These are phyloP conservation scores for Chlorella vulgaris DNA, from an alignment of 139 green algal genomes.

Conservation along the genomic window DNA sequence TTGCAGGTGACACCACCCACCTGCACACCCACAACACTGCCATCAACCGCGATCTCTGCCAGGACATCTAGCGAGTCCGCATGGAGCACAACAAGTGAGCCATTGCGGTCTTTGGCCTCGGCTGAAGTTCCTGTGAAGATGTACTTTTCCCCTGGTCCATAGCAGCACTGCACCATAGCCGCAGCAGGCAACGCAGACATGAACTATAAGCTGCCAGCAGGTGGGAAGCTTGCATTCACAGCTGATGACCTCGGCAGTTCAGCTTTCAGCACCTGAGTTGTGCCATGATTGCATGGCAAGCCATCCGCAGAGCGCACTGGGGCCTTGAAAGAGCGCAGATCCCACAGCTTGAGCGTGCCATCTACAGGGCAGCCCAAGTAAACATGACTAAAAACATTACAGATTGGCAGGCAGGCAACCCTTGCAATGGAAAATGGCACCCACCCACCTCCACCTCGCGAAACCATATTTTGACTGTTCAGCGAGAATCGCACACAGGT, in stretches of 20 bases:
- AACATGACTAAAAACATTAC: neutral
- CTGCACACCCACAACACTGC: slow-evolving; percentile 16
- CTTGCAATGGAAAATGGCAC: too few relatives aligned
- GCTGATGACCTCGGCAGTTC: too few relatives aligned
- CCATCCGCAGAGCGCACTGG: slow-evolving; percentile 64
- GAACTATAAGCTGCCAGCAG: neutral
- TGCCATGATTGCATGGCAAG: slow-evolving; percentile 67
- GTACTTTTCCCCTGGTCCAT: slow-evolving; percentile 85
- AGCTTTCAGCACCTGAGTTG: slow-evolving; percentile 54
- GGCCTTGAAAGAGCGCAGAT: slow-evolving; percentile 79
- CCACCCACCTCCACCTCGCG: slow-evolving; percentile 52
- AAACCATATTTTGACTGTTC: slow-evolving; percentile 74
- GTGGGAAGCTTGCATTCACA: too few relatives aligned
- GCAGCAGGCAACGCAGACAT: neutral
- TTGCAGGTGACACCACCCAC: too few relatives aligned
- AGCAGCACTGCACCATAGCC: slow-evolving; percentile 58
- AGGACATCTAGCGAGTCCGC: slow-evolving; percentile 34
- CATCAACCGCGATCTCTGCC: slow-evolving; percentile 12
- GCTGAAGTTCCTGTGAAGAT: slow-evolving; percentile 74
- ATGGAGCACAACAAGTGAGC: slow-evolving; percentile 58
- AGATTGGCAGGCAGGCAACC: neutral
- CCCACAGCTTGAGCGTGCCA: slow-evolving; percentile 86
- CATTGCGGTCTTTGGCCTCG: slow-evolving; percentile 40
- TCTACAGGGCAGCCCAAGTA: slow-evolving; percentile 54
- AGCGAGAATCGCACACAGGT: slow-evolving; percentile 77